Base-by-base conservation (phyloP, 2,329 filamentous ascomycete genomes). In the Fusarium decemcellulare region DNA sequence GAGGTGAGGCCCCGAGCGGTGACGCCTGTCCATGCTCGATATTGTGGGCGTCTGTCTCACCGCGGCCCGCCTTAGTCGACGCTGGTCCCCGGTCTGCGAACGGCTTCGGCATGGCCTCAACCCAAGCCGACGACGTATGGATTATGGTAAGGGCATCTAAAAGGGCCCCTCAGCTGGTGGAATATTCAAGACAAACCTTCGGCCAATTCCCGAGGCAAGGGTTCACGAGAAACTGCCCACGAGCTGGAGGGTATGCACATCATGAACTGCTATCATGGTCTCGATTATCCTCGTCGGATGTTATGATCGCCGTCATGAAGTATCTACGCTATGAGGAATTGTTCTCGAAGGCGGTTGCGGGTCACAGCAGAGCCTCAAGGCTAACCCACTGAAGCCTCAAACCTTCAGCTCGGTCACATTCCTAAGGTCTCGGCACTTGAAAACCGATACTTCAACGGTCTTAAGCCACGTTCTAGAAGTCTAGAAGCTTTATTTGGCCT, bases 331-430 rank as follows among this genome's bases (percentile, higher is more conserved):
- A 14, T 37, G 6, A 14, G 12, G 11, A 27, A 15, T 11, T 5
- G 2, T 63, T 54, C 27, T 50, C 11, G 16, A 64, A 53, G 14
- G 7, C 11, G 7, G 4, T 30, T 44, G 18, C 16, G 27, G 56
- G 15, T 34, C 39, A 54, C 14, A 12, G 37, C 48, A 61, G 54
- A 68, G 54, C 67, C 63, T 56, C 54, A 56, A 14, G 6, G 16
- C 34, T 34, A 30, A 40, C n/a, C 44, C 46, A 29, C 37, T 39
- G 27, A 47, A 59, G 59, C 37, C 52, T 18, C 11, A 50, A 65
- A 56, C 61, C 43, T 65, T 67, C 14, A n/a, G 29, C 55, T 58
- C 46, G 61, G 60, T 63, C 57, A 11, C 47, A 58, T 70, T 60
- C 68, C 61, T 23, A 23, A 58, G 39, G 48, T 42, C 40, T 59